A percentile compares a stretch with the other conserved stretches of the same genome.
phyloP scores from a whole-genome alignment of 257 asterid genomes.

The Nicotiana obtusifolia region DNA sequence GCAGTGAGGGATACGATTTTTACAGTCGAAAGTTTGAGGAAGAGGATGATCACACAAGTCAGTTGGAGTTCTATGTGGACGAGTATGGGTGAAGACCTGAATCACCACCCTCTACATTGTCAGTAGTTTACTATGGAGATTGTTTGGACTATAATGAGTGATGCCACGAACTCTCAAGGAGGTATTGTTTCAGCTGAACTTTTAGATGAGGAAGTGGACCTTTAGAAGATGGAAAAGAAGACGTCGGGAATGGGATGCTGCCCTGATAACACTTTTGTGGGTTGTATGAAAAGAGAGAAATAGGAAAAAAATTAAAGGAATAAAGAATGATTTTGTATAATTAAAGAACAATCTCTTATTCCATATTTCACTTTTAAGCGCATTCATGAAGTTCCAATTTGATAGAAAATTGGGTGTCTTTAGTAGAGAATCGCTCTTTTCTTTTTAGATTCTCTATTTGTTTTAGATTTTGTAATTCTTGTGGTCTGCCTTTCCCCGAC shows the following conservation, averaged over 20 bases:
- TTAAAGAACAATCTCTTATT: background rate
- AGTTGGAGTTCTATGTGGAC: background rate
- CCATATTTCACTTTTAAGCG: background rate
- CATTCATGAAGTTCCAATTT: background rate
- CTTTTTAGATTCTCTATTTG: background rate
- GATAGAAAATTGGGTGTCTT: background rate
- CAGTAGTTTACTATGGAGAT: background rate
- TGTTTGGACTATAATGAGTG: background rate
- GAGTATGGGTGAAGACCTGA: background rate
- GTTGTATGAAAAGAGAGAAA: background rate
- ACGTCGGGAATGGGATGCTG: background rate
- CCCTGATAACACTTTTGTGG: background rate
- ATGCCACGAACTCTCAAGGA: background rate
- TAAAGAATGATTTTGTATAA: background rate
- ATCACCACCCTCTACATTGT: background rate
- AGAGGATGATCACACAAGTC: background rate
- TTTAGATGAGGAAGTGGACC: background rate
- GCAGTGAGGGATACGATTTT: background rate
- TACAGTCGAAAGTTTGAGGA: background rate
- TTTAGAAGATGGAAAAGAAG: conserved; percentile 1
- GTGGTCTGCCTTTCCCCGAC: background rate
- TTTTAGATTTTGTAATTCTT: background rate
- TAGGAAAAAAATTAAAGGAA: background rate
- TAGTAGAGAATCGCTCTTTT: background rate
- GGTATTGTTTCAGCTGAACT: background rate